Evolutionary conservation across 352 stramenopile species (phyloP).

Genomic region (Vaucheria bursata): DNA sequence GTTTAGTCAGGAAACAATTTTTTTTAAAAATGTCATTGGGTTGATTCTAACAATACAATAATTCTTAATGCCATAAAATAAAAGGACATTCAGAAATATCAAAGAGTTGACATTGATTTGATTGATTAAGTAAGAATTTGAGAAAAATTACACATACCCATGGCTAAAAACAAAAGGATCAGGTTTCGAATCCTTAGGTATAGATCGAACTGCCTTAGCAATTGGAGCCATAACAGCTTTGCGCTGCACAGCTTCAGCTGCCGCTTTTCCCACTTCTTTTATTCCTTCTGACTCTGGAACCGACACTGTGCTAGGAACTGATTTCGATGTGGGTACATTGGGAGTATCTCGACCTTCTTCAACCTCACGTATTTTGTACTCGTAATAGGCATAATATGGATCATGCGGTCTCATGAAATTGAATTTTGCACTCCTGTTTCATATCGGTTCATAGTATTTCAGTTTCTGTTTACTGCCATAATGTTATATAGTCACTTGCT

Average conservation of each 20-base stretch:
- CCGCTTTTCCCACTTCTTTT: constrained; percentile 18
- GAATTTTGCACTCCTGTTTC: constrained; percentile 87
- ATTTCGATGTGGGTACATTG: too few relatives aligned
- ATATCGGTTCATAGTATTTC: too few relatives aligned
- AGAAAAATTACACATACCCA: constrained; percentile 15
- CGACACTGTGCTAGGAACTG: neutral
- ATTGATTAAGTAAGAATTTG: too few relatives aligned
- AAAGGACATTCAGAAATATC: too few relatives aligned
- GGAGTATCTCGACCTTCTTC: constrained; percentile 44
- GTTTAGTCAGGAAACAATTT: too few relatives aligned
- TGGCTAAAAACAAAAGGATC: constrained; percentile 41
- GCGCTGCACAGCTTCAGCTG: constrained; percentile 14
- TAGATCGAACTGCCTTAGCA: constrained; percentile 56
- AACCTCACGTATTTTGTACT: constrained; percentile 81
- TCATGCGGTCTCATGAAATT: constrained; percentile 85
- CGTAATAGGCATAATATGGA: constrained; percentile 97
- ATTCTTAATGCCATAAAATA: too few relatives aligned
- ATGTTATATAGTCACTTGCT: too few relatives aligned
- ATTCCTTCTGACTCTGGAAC: neutral
- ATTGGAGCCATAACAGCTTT: constrained; percentile 76
- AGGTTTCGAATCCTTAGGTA: constrained; percentile 28
- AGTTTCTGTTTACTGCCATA: too few relatives aligned
- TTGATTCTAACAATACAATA: too few relatives aligned
- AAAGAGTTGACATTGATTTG: too few relatives aligned
- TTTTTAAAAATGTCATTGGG: too few relatives aligned